Evolutionary conservation across 192 early-diverging fungal species (phyloP), one percentile per base, ranked within the genome.

Genomic region (Entomortierella parvispora): DNA sequence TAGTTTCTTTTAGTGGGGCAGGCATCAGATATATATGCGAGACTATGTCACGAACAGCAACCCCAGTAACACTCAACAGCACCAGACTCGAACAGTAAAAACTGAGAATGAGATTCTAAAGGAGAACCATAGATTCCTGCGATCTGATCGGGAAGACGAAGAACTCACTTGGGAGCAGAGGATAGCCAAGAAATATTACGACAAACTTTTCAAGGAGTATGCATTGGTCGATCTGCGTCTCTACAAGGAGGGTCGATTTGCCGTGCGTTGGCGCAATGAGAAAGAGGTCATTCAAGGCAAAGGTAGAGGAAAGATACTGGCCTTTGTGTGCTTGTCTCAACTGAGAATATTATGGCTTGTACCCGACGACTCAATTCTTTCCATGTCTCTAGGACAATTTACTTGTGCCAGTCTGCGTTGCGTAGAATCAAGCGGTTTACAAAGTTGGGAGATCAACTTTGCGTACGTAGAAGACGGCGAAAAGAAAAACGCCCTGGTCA

Each of bases 381-480:
- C 17, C 43, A 22, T 15, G 31, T 44, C 18, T 48, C 22, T 48
- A 89, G 89, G 93, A 0, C 92, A 93, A 63, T 93, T 91, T 62
- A 81, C 81, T 2, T 95, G 94, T 65, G 93, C 82, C 18, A 90
- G 87, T 61, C 76, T 89, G 25, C 42, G 66, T 28, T 89, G 92
- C 42, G 68, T 81, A 20, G 57, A 76, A 6, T 65, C 56, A n/a
- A 53, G 64, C 14, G 69, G 75, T 5, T 70, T 96, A 18, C 69
- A 85, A 37, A 90, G 90, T 34, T 96, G 94, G 94, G 94, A 96
- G 70, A 90, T 96, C 14, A 94, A 94, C 63, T 96, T 96, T 71
- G 89, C 68, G 10, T 96, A 95, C 79, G 68, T 90, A 25, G 94
- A 96, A 71, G 83, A 83, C 52, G 85, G 84, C 0, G 81, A 88